phyloP scores from a whole-genome alignment of 2,329 filamentous ascomycete genomes.

The Diaporthe sp. region DNA sequence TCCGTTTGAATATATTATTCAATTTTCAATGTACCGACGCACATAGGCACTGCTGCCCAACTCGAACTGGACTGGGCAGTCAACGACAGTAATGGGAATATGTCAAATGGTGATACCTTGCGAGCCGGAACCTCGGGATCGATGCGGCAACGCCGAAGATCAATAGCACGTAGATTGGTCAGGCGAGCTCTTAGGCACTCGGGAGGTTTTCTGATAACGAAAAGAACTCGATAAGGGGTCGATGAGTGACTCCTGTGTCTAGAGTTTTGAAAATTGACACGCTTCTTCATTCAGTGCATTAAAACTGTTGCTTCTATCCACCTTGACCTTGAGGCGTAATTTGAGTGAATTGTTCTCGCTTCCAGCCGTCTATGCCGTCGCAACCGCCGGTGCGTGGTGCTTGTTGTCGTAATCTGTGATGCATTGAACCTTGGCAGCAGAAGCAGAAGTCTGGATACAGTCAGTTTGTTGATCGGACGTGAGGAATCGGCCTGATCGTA shows the following conservation, averaged over 20 bases:
- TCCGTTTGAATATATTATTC: too few species aligned
- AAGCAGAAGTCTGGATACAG: slow-evolving; percentile 17
- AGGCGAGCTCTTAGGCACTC: background rate
- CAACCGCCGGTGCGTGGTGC: background rate
- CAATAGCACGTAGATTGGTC: too few species aligned
- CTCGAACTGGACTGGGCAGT: background rate
- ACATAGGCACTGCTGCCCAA: too few species aligned
- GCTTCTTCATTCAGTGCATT: background rate
- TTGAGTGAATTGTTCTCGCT: too few species aligned
- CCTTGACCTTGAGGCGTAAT: background rate
- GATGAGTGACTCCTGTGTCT: too few species aligned
- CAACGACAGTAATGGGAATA: background rate
- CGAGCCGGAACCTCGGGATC: background rate
- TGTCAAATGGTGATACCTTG: too few species aligned
- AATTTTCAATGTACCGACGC: background rate
- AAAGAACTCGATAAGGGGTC: background rate
- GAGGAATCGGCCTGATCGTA: background rate
- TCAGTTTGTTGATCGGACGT: background rate
- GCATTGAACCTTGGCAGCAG: slow-evolving; percentile 31
- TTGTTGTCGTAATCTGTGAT: slow-evolving; percentile 31
- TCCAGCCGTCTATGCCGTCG: background rate
- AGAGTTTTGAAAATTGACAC: too few species aligned
- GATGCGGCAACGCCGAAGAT: too few species aligned
- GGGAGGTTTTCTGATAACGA: background rate
- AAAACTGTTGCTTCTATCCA: background rate